Percentiles rank a stretch among this genome's conserved stretches.
Evolutionary conservation across 495 filamentous ascomycete species (phyloP).

Genomic region (Trichoderma parareesei): DNA sequence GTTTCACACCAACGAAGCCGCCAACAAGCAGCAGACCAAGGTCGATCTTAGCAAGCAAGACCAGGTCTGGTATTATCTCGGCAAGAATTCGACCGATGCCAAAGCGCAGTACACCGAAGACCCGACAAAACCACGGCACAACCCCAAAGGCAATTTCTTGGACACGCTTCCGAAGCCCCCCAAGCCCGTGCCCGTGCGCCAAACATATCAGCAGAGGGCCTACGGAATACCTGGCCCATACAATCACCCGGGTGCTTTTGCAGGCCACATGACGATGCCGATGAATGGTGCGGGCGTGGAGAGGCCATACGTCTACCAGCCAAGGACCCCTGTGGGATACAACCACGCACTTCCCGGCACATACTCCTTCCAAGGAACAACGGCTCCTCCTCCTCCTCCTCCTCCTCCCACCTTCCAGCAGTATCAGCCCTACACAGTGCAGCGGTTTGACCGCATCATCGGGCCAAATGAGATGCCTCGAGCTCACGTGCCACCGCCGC

Average conservation of each 20-base stretch:
- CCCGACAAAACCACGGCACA: slow-evolving; percentile 46
- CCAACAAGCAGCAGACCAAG: slow-evolving; percentile 37
- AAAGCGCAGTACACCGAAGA: slow-evolving; percentile 89
- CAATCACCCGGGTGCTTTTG: background rate
- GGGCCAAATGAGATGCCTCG: slow-evolving; percentile 6
- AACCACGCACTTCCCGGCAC: slow-evolving; percentile 11
- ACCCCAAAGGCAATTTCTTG: slow-evolving; percentile 53
- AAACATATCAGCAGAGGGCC: slow-evolving; percentile 8
- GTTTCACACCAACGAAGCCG: slow-evolving; percentile 54
- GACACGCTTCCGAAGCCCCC: slow-evolving; percentile 51
- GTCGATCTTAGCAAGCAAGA: slow-evolving; percentile 61
- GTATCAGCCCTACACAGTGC: slow-evolving; percentile 12
- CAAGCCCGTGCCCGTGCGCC: slow-evolving; percentile 14
- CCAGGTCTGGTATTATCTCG: slow-evolving; percentile 86
- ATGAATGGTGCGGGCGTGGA: background rate
- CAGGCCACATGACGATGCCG: background rate
- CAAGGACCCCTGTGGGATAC: background rate
- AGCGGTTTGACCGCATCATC: background rate
- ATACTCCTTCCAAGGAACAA: background rate
- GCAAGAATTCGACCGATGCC: slow-evolving; percentile 79
- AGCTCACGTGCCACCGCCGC: slow-evolving; percentile 10
- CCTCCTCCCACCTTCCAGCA: background rate
- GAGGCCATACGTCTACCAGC: slow-evolving; percentile 9
- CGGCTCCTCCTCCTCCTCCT: background rate
- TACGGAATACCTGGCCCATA: background rate